Conservation (phyloP, 78 protist species). For the Cyanophora paradoxa region DNA sequence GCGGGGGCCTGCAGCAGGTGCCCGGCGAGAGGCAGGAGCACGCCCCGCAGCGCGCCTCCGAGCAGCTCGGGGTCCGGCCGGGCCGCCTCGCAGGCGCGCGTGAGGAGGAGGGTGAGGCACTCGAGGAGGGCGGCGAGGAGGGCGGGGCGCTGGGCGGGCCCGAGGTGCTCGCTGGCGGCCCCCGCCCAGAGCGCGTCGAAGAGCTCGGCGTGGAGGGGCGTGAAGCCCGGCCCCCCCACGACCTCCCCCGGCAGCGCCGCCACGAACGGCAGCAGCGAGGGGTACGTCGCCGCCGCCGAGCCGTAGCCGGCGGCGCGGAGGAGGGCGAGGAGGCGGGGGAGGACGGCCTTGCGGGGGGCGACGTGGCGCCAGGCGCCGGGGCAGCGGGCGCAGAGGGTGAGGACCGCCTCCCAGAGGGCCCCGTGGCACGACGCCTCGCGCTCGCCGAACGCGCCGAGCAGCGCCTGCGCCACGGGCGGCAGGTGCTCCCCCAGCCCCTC, state of each 20-base stretch:
- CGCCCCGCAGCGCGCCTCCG: neutral
- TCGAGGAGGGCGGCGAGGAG: too few relatives aligned
- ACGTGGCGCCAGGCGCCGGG: neutral
- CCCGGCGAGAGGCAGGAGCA: neutral
- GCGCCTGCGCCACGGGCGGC: neutral
- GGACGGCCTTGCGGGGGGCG: neutral
- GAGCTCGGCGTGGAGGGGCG: neutral
- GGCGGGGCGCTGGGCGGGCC: too few relatives aligned
- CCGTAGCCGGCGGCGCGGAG: neutral
- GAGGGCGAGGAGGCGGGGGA: slow-evolving; percentile 1
- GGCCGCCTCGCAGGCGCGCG: too few relatives aligned
- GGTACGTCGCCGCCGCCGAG: neutral
- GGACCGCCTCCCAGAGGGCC: neutral
- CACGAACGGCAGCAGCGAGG: slow-evolving; percentile 5
- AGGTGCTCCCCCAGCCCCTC: too few relatives aligned
- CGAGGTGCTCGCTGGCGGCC: too few relatives aligned
- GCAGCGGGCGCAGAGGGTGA: neutral
- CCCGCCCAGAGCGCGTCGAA: neutral
- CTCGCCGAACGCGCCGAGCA: neutral
- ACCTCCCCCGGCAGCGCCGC: neutral
- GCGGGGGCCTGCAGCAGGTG: neutral
- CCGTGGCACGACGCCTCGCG: neutral
- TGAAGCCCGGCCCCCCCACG: neutral
- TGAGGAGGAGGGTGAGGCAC: too few relatives aligned
- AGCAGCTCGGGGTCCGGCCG: too few relatives aligned